Percentiles rank a stretch among this genome's conserved stretches.
Conservation (phyloP, 1,139 yeast species). For the Yamadazyma aaseri region DNA sequence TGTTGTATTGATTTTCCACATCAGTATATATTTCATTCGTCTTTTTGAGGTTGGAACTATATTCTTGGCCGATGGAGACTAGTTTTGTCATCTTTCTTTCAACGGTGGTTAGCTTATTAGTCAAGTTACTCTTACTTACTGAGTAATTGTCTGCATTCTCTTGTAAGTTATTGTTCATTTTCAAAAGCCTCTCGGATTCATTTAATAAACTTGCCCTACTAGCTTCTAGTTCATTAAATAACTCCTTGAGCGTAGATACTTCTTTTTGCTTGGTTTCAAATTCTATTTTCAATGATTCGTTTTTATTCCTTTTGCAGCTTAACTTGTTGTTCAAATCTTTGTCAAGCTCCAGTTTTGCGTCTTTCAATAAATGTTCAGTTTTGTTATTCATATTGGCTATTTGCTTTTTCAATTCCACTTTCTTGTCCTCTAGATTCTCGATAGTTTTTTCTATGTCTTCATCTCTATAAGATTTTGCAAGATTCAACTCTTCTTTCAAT, state of each 20-base stretch:
- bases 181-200: conserved; percentile 8
- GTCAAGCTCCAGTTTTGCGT: conserved; percentile 17
- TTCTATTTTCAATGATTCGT: conserved; percentile 2
- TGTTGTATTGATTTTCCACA: conserved; percentile 17
- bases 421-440: conserved; percentile 14
- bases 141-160: conserved; percentile 8
- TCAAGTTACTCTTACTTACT: conserved; percentile 8
- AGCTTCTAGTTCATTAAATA: conserved; percentile 9
- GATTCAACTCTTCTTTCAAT: conserved; percentile 28
- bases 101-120: conserved; percentile 10
- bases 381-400: conserved; percentile 11
- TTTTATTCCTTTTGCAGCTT: conserved; percentile 5
- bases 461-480: conserved; percentile 28
- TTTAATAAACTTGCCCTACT: conserved; percentile 2
- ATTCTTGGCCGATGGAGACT: conserved; percentile 8
- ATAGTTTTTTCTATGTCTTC: conserved; percentile 20
- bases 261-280: conserved; percentile 6
- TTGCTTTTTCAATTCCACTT: conserved; percentile 12
- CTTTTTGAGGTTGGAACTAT: conserved; percentile 7
- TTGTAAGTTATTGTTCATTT: conserved; percentile 2
- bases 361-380: conserved; percentile 18
- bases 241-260: conserved; percentile 7
- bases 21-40: conserved; percentile 10
- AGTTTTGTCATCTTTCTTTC: conserved; percentile 11
- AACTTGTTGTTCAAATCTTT: conserved; percentile 7